Evolutionary conservation across 2,329 filamentous ascomycete species (phyloP).

Genomic region (Exophiala mesophila): DNA sequence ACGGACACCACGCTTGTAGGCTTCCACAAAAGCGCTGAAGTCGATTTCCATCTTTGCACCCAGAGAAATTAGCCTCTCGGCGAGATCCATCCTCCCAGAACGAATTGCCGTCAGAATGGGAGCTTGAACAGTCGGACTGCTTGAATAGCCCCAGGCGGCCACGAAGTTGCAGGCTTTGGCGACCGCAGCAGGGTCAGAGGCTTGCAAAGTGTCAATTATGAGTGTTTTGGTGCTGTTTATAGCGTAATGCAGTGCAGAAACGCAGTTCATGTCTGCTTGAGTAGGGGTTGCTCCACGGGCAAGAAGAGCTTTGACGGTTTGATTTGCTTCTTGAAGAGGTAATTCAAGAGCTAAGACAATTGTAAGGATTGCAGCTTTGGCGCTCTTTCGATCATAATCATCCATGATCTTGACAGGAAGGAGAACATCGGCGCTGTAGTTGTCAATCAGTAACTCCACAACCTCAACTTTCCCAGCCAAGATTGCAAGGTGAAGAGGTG

Average conservation of each 20-base stretch:
- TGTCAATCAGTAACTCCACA: conserved; percentile 63
- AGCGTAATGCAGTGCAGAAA: conserved; percentile 63
- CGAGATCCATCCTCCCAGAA: conserved; percentile 49
- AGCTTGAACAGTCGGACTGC: conserved; percentile 36
- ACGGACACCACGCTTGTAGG: conserved; percentile 43
- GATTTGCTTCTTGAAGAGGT: conserved; percentile 57
- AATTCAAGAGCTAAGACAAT: conserved; percentile 64
- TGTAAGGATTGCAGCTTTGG: conserved; percentile 61
- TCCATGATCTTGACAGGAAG: conserved; percentile 64
- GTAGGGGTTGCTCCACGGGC: conserved; percentile 66
- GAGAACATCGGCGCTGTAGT: conserved; percentile 71
- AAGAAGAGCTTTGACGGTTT: conserved; percentile 62
- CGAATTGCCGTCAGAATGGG: conserved; percentile 58
- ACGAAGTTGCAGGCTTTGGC: conserved; percentile 65
- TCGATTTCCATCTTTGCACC: conserved; percentile 59
- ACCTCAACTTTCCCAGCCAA: conserved; percentile 64
- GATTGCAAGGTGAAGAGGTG: conserved; percentile 75
- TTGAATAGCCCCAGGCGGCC: conserved; percentile 37
- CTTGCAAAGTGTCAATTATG: conserved; percentile 42
- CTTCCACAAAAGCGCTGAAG: conserved; percentile 61
- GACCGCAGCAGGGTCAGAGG: conserved; percentile 54
- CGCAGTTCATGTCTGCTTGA: conserved; percentile 63
- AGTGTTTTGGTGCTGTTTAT: conserved; percentile 48
- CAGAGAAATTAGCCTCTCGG: conserved; percentile 56
- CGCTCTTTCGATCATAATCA: conserved; percentile 37